Conservation (phyloP, 2,329 filamentous ascomycete genomes). For the Akanthomyces lecanii region DNA sequence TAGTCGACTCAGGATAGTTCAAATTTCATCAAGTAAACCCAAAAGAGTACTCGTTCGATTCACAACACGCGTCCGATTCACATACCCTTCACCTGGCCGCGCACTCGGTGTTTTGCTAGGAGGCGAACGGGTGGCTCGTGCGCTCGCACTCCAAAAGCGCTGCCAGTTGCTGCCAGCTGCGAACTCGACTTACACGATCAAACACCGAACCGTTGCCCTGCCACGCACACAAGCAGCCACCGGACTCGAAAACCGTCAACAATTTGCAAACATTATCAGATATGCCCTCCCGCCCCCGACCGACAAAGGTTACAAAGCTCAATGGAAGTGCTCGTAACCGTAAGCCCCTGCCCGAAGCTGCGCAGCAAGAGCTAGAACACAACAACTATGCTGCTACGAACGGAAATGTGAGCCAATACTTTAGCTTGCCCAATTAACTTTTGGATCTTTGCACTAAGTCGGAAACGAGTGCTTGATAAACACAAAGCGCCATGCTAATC, state of each 20-base stretch:
- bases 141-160: constrained; percentile 3
- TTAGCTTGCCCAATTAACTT: background rate
- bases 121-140: constrained; percentile 14
- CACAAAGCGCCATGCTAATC: background rate
- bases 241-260: background rate
- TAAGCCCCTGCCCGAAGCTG: constrained; percentile 22
- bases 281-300: constrained; percentile 4
- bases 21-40: background rate
- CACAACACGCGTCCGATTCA: background rate
- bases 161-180: constrained; percentile 25
- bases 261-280: background rate
- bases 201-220: background rate
- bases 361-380: constrained; percentile 32
- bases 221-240: constrained; percentile 19
- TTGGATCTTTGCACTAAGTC: background rate
- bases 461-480: background rate
- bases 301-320: constrained; percentile 4
- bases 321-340: constrained; percentile 10
- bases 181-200: constrained; percentile 18
- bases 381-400: constrained; percentile 21
- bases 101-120: background rate
- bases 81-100: background rate
- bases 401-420: background rate
- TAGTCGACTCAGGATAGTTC: background rate
- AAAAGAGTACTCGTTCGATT: background rate